Base-by-base conservation (phyloP, 2,329 filamentous ascomycete species). In the Coniochaeta sp. region DNA sequence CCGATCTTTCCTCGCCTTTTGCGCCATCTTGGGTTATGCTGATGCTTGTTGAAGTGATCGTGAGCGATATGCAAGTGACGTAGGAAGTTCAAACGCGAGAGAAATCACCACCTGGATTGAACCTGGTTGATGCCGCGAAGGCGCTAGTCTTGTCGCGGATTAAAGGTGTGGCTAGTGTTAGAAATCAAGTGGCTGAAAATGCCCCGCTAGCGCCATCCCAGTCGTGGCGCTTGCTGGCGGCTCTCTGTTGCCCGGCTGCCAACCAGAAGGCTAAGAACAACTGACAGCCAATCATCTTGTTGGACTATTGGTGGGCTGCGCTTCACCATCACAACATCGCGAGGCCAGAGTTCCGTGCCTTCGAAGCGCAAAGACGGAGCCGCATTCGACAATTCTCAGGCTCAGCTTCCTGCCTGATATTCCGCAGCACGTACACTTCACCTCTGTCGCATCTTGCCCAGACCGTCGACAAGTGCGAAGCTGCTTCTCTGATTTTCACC, bases 1-100 rank as follows among this genome's bases (percentile, higher is more conserved):
- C 56, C 72, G 71, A 61, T 82, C 79, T 61, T 83, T 83, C 64
- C 80, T 81, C 52, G 80, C 80, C 63, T 83, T 83, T 63, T 83
- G 79, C 27, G 80, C 80, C 80, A 83, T 83, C 55, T 56, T 56
- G 52, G 6, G 7, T 22, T 24, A 5, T 42, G 20, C 18, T 18
- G 33, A 4, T 22, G 33, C 18, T 20, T n/a, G n/a, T 24, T n/a
- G 24, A 47, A 20, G 13, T 12, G 26, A 18, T 31, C 42, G 26
- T 32, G 18, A 10, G 5, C 26, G 30, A 22, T 6, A 18, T 32
- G 30, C 16, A 22, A 32, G 32, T 49, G 47, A 49, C 47, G 47
- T 49, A 26, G 30, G 28, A 27, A 49, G 28, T 24, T 8, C 6
- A 16, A 31, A 14, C 10, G n/a, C 13, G 27, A 14, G n/a, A 14